Base-by-base conservation (phyloP, 352 stramenopile genomes). In the Elongisporangium anandrum region DNA sequence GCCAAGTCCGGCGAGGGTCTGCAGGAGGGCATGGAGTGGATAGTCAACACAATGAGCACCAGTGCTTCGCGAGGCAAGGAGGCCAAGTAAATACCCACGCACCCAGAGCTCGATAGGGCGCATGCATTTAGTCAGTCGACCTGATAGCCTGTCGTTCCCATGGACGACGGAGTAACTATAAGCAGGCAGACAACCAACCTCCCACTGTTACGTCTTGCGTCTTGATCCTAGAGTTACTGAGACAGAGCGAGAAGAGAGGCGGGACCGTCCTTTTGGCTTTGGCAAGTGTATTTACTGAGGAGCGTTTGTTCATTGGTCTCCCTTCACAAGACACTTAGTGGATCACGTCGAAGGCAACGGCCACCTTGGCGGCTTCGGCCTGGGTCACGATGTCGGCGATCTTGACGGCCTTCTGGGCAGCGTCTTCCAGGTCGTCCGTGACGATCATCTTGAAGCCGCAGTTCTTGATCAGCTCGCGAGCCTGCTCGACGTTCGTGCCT, bases 401-500 rank as follows among this genome's bases (percentile, higher is more conserved):
- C 74, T 93, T 91, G 54, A 99, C 96, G 22, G 96, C 96, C 85
- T 98, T 98, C 61, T 88, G 77, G 24, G 96, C 96, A 34, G 95
- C 96, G 79, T 98, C 92, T 54, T 99, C 96, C 39, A 99, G 77
- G 79, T 99, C 94, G 69, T 97, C 79, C 47, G 94, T 81, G 20
- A 97, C 88, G 62, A 97, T 98, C 82, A 99, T 96, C 69, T 96
- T 88, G 60, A 98, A 93, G 58, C 94, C 94, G 65, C 81, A 97
- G 56, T 87, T 88, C 56, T 88, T 77, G 72, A 99, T 96, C 64
- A 99, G 81, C 62, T 97, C 84, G 59, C 96, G 96, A 17, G 90
- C 96, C 69, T 90, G 85, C 65, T 98, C 90, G 20, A 98, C 96
- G 82, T 99, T 99, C 54, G 96, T 99, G 61, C 97, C 97, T 77